phyloP scores from a whole-genome alignment of 345 rosid genomes.

The Eucalyptus melliodora region DNA sequence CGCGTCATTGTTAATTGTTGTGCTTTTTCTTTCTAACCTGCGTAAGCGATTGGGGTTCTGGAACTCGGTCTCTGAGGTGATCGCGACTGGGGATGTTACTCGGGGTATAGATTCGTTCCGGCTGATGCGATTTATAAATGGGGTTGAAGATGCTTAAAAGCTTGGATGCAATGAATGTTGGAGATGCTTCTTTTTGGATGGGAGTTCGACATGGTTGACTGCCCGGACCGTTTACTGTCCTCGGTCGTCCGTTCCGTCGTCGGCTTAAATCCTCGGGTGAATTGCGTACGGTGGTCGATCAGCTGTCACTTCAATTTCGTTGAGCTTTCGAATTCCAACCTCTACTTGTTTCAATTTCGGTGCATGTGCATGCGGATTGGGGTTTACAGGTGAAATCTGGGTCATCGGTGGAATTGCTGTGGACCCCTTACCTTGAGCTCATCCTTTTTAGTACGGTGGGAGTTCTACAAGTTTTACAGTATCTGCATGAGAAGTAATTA shows the following conservation, averaged over 20 bases:
- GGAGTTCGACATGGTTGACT: background rate
- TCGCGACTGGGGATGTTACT: background rate
- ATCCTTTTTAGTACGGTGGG: background rate
- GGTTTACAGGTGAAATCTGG: background rate
- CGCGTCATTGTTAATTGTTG: background rate
- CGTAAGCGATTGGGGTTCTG: background rate
- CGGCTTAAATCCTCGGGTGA: background rate
- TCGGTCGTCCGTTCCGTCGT: background rate
- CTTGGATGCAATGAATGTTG: background rate
- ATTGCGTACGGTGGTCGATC: background rate
- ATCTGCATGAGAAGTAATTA: background rate
- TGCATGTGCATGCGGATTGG: background rate
- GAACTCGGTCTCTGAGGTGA: background rate
- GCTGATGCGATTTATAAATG: background rate
- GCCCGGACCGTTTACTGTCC: background rate
- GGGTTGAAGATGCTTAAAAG: background rate
- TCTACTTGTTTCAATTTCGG: background rate
- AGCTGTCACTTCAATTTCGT: background rate
- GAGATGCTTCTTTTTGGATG: background rate
- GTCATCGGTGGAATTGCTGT: background rate
- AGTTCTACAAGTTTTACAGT: background rate
- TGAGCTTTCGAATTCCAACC: background rate
- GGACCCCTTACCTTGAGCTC: background rate
- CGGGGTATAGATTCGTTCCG: background rate
- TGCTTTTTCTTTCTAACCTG: background rate